Evolutionary conservation across 2,329 filamentous ascomycete genomes (phyloP).

Genomic region (Mycosphaerella sp.): DNA sequence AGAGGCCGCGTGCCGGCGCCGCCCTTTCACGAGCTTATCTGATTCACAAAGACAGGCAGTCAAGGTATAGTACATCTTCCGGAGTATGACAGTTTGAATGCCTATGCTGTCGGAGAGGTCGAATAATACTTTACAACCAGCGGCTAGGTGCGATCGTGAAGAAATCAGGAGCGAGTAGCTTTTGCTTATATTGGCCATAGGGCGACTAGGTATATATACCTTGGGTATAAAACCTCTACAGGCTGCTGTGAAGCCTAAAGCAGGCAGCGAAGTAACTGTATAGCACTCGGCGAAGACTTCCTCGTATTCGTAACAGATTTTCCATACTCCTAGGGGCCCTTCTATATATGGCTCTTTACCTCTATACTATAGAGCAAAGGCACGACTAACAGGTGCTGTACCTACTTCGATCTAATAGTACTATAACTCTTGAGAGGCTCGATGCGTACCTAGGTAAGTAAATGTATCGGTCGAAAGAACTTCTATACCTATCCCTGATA

Average conservation of each 20-base stretch:
- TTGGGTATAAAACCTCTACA: constrained; percentile 55
- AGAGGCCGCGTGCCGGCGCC: constrained; percentile 3
- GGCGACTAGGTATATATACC: constrained; percentile 52
- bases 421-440: constrained; percentile 81
- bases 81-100: constrained; percentile 13
- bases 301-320: constrained; percentile 94
- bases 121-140: constrained; percentile 46
- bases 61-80: constrained; percentile 24
- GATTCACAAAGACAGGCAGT: constrained; percentile 14
- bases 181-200: constrained; percentile 87
- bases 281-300: constrained; percentile 44
- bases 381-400: constrained; percentile 53
- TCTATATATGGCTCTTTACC: constrained; percentile 67
- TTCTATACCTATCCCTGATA: constrained; percentile 39
- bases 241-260: constrained; percentile 65
- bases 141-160: constrained; percentile 76
- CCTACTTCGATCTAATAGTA: constrained; percentile 85
- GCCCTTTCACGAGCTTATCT: constrained; percentile 17
- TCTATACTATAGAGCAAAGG: constrained; percentile 12
- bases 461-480: constrained; percentile 57
- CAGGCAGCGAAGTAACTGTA: constrained; percentile 63
- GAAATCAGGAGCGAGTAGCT: constrained; percentile 74
- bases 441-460: constrained; percentile 58
- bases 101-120: constrained; percentile 6
- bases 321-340: constrained; percentile 81